Evolutionary conservation across 805 yeast species (phyloP).

Genomic region (Candida arabinofermentans): DNA sequence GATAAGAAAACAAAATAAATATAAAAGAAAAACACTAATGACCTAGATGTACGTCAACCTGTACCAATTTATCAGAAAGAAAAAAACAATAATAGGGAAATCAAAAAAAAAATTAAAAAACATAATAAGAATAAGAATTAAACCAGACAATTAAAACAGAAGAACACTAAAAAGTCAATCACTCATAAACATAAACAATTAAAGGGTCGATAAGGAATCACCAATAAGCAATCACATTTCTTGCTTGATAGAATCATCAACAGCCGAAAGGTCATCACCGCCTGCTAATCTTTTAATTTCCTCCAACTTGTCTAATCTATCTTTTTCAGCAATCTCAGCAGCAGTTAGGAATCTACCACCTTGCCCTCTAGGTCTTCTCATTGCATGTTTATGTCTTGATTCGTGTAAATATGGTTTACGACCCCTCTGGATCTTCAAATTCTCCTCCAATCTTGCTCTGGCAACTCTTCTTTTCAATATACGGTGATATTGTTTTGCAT

Average conservation of each 20-base stretch:
- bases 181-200: background rate
- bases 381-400: conserved; percentile 97
- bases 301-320: conserved; percentile 33
- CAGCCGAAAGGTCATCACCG: background rate
- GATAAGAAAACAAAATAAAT: too few relatives aligned
- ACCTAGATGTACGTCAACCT: too few relatives aligned
- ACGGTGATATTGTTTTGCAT: conserved; percentile 96
- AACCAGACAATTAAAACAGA: too few relatives aligned
- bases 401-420: conserved; percentile 94
- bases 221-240: too few relatives aligned
- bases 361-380: conserved; percentile 98
- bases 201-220: too few relatives aligned
- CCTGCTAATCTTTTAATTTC: conserved; percentile 2
- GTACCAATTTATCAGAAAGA: too few relatives aligned
- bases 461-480: conserved; percentile 91
- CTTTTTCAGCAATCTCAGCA: conserved; percentile 77
- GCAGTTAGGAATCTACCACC: conserved; percentile 97
- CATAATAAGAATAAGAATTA: background rate
- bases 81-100: background rate
- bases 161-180: background rate
- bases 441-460: conserved; percentile 88
- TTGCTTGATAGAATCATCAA: background rate
- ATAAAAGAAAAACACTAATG: too few relatives aligned
- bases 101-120: background rate
- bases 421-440: conserved; percentile 79